These are phyloP conservation scores for Aspergillus pseudonomiae DNA, from an alignment of 2,329 filamentous ascomycete species.

Conservation along the genomic window DNA sequence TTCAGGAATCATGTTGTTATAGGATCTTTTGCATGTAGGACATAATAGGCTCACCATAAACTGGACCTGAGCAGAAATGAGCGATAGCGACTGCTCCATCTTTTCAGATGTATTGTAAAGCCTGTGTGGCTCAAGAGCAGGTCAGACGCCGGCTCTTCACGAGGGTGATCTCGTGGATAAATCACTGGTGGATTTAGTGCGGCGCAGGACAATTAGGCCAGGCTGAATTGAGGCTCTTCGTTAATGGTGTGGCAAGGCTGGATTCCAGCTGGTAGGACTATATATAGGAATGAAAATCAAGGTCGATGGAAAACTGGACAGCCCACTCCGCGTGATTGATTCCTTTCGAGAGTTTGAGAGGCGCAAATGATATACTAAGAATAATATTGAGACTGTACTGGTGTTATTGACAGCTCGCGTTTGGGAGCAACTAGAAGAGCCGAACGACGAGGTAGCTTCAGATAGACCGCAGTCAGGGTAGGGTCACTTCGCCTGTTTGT, in stretches of 20 bases:
- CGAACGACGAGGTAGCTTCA: slow-evolving; percentile 4
- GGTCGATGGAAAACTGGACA: not conserved
- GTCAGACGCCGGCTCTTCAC: not conserved
- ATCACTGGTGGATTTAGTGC: not conserved
- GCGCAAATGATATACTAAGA: not conserved
- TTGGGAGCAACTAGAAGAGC: not conserved
- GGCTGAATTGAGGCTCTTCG: not conserved
- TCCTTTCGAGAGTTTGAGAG: not conserved
- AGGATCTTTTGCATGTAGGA: too few relatives aligned
- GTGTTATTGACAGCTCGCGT: slow-evolving; percentile 2
- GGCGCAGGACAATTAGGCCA: not conserved
- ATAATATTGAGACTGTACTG: not conserved
- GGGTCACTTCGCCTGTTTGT: slow-evolving; percentile 2
- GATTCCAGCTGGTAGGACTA: not conserved
- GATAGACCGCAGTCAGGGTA: slow-evolving; percentile 1
- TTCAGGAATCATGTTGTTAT: not conserved
- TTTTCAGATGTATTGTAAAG: not conserved
- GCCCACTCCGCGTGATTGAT: not conserved
- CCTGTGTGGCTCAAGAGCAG: not conserved
- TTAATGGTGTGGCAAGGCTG: not conserved
- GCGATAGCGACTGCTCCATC: slow-evolving; percentile 34
- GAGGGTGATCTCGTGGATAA: not conserved
- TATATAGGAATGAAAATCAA: not conserved
- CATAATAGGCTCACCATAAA: slow-evolving; percentile 30
- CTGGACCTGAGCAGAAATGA: slow-evolving; percentile 36